Evolutionary conservation across 768 basidiomycete genomes (phyloP).

Genomic region (Auriscalpium vulgare): DNA sequence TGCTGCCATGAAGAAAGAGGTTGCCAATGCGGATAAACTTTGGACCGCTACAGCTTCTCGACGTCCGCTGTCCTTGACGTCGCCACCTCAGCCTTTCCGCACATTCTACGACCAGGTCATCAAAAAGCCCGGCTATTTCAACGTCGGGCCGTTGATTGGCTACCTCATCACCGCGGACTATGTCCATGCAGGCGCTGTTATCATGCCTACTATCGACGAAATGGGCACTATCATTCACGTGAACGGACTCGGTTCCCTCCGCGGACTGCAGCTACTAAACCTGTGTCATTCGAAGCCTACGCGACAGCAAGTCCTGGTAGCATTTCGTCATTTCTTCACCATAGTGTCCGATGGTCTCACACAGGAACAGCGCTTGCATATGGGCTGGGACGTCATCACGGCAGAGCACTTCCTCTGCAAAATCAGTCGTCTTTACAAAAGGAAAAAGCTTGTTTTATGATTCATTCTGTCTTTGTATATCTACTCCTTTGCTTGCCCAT

Average conservation of each 20-base stretch:
- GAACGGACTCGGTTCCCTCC: neutral
- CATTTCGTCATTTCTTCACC: neutral
- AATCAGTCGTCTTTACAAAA: neutral
- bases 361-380: neutral
- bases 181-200: neutral
- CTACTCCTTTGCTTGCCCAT: too few species aligned
- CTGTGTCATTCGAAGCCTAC: neutral
- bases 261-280: neutral
- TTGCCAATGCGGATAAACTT: neutral
- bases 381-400: neutral
- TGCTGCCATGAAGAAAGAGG: neutral
- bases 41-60: neutral
- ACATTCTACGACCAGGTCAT: neutral
- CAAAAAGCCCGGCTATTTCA: neutral
- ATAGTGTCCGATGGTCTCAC: neutral
- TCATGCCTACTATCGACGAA: neutral
- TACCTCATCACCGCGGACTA: neutral
- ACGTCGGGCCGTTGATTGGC: neutral
- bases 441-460: neutral
- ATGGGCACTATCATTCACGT: neutral
- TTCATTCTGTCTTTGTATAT: too few species aligned
- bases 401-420: neutral
- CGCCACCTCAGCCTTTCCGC: neutral
- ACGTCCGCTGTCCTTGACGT: neutral
- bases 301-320: neutral